Percentiles rank a stretch among this genome's conserved stretches.
phyloP scores from a whole-genome alignment of 2,329 filamentous ascomycete species.

The Monosporascus sp. region DNA sequence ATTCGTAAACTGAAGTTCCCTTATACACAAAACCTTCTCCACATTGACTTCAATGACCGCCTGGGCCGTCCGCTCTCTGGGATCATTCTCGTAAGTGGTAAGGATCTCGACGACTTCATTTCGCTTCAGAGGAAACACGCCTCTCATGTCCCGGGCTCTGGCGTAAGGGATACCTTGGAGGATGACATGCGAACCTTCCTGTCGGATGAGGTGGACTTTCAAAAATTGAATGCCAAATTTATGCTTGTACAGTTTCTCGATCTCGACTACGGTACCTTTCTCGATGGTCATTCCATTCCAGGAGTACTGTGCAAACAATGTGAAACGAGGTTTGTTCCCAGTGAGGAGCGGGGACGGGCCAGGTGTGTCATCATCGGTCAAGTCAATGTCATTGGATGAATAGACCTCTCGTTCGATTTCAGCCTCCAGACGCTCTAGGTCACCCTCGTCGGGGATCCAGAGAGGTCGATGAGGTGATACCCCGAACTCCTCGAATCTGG shows the following conservation, averaged over 20 bases:
- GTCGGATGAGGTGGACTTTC: slow-evolving; percentile 4
- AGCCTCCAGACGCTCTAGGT: too few relatives aligned
- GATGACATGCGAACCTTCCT: slow-evolving; percentile 11
- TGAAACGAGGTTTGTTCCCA: too few relatives aligned
- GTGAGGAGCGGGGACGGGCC: too few relatives aligned
- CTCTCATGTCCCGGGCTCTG: slow-evolving; percentile 24
- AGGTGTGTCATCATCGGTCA: too few relatives aligned
- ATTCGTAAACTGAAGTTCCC: slow-evolving; percentile 52
- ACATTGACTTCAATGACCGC: slow-evolving; percentile 37
- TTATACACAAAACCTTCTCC: slow-evolving; percentile 30
- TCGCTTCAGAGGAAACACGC: slow-evolving; percentile 27
- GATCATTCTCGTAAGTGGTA: slow-evolving; percentile 32
- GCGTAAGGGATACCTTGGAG: slow-evolving; percentile 33
- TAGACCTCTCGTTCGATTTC: too few relatives aligned
- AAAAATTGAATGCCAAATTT: slow-evolving; percentile 11
- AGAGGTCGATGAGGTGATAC: too few relatives aligned
- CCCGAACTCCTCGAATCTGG: too few relatives aligned
- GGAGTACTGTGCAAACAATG: too few relatives aligned
- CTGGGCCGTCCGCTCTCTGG: slow-evolving; percentile 26
- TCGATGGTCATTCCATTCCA: slow-evolving; percentile 1
- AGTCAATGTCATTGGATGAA: too few relatives aligned
- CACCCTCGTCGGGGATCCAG: too few relatives aligned
- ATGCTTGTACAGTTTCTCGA: background rate
- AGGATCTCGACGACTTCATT: slow-evolving; percentile 41
- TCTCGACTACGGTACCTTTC: slow-evolving; percentile 7